Base-by-base conservation (phyloP, 2,329 filamentous ascomycete genomes). In the Knufia petricola region DNA sequence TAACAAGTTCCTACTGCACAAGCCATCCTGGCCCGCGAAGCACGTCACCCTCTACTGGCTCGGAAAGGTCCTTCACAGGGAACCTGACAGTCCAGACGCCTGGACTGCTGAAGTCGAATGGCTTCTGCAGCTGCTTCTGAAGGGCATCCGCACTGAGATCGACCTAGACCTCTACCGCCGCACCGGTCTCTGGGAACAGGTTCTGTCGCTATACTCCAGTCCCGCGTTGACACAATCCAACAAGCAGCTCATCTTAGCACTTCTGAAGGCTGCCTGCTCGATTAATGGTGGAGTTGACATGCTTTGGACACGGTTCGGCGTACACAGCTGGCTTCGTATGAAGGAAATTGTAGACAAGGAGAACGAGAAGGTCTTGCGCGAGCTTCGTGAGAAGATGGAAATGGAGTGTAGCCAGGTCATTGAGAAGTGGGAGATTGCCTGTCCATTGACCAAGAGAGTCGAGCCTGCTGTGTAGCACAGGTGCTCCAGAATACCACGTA, bases 1-100 rank as follows among this genome's bases (percentile, higher is more conserved):
- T 66, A 95, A 94, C 69, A 73, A 75, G 4, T 95, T 89, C 63
- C 76, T 96, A 30, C 86, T 86, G 19, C 81, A 81, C 45, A 78
- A 81, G 0, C 89, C 90, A 0, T 66, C 74, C 20, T 96, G 90
- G 90, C 74, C 81, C 10, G 61, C 74, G 9, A 64, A 65, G 23
- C 75, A 75, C 39, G 63, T 82, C 3, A 71, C 76, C 1, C 71
- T 71, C 1, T 77, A 79, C 60, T 81, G 78, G 71, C 67, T 82
- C 15, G 78, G 85, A 51, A 82, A 79, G 60, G 78, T 92, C 20
- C 76, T 92, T 6, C 72, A 90, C n/a, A 78, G 80, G 46, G 76
- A 81, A 52, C 85, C 87, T 42, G 84, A 89, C 57, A 84, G 87
- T 60, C 74, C 82, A 84, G 60, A 73, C 78, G 23, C 75, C 44